Conservation (phyloP, 768 basidiomycete species). For the Tylopilus plumbeoviolaceoides region DNA sequence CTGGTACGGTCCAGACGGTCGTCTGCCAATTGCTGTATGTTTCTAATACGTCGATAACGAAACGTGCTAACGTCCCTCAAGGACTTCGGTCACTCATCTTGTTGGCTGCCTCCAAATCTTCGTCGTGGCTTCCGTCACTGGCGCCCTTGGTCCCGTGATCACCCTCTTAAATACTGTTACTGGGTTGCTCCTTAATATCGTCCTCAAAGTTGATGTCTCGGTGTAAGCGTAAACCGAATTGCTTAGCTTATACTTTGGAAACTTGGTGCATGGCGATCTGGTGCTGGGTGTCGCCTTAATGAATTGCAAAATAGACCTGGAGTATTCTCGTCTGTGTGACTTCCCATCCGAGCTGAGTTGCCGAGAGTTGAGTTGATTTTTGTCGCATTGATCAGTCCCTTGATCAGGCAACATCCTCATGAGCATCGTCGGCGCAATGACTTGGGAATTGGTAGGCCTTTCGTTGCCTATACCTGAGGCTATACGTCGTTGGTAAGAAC, state of each 20-base stretch:
- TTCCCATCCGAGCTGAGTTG: not conserved
- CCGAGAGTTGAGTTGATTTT: no score
- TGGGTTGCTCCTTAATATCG: conserved; percentile 2
- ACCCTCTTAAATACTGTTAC: not conserved
- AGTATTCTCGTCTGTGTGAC: not conserved
- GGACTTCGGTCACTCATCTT: conserved; percentile 3
- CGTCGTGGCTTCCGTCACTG: not conserved
- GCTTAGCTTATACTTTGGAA: not conserved
- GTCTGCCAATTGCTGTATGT: conserved; percentile 15
- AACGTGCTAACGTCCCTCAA: not conserved
- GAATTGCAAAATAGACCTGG: not conserved
- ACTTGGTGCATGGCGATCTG: conserved; percentile 11
- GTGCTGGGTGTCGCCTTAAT: conserved; percentile 3
- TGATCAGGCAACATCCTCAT: no score
- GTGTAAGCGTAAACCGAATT: not conserved
- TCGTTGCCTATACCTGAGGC: no score
- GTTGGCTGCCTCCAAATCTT: conserved; percentile 13
- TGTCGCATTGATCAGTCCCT: no score
- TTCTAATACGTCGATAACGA: not conserved
- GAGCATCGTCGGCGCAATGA: no score
- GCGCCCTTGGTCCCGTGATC: conserved; percentile 9
- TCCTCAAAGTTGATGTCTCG: not conserved
- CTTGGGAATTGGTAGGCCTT: no score
- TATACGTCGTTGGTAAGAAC: no score
- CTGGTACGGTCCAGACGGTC: not conserved